Evolutionary conservation across 306 rosid genomes (phyloP), one percentile per base, ranked within the genome.

Genomic region (Glycine tomentella): DNA sequence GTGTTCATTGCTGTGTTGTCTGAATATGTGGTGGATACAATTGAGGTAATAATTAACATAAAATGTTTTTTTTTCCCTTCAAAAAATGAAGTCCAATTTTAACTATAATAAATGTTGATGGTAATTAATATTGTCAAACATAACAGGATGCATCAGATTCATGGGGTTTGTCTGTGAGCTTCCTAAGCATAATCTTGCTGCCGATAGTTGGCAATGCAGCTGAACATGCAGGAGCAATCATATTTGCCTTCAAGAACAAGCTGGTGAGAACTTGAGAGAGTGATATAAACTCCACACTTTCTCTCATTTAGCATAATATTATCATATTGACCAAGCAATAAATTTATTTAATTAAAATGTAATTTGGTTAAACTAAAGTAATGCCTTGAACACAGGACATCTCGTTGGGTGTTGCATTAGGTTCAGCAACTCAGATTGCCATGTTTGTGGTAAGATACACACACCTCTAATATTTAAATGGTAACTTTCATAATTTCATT

Each of bases 181-280:
- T 95, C 84, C 83, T 93, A 66, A 89, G 99, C 89, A 92, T 93
- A 75, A 95, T 93, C 76, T 83, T 95, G 89, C 89, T 95, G 8
- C 98, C 99, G 40, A 93, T 93, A 44, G 97, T 95, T 74, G 99
- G 98, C 79, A 95, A 95, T 79, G 99, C 98, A 83, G 97, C 99
- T 42, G 98, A 93, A 73, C 98, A 95, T 77, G 98, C 97, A 0
- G 98, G 98, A 76, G 98, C 99, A 33, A 72, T 93, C 84, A 95
- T 92, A 17, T 95, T 92, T 84, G 99, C 99, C 84, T 89, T 92
- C 86, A 95, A 92, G 92, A 89, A 95, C 90, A 92, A 93, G 83
- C 81, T 95, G 88, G 99, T 95, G 46, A 85, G 88, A 33, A 6
- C 14, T 49, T 57, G 20, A 20, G 45, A 55, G 13, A 78, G 10